Percentiles rank a stretch among this genome's conserved stretches.
These are phyloP conservation scores for Pseudozyma pruni DNA, from an alignment of 1,284 basidiomycete species.

Conservation along the genomic window DNA sequence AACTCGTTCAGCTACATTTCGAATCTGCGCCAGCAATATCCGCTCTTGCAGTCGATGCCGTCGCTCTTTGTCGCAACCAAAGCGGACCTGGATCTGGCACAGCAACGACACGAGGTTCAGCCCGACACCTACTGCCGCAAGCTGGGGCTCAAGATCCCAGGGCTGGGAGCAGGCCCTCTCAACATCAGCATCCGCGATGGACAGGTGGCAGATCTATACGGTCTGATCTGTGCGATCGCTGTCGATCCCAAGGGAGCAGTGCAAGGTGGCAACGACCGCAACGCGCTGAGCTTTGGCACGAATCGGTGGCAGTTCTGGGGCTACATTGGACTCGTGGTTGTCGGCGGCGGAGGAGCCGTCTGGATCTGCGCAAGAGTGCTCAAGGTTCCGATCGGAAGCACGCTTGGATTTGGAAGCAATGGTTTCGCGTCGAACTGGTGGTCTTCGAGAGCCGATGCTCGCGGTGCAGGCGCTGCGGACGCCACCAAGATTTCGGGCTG, in stretches of 20 bases:
- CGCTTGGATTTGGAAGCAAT: slow-evolving; percentile 31
- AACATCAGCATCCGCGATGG: slow-evolving; percentile 75
- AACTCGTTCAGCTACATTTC: slow-evolving; percentile 99
- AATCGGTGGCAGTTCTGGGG: slow-evolving; percentile 46
- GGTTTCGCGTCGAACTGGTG: slow-evolving; percentile 21
- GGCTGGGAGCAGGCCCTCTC: slow-evolving; percentile 60
- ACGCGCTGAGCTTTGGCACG: slow-evolving; percentile 45
- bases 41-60: slow-evolving; percentile 85
- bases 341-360: slow-evolving; percentile 45
- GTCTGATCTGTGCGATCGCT: slow-evolving; percentile 83
- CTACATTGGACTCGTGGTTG: slow-evolving; percentile 41
- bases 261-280: slow-evolving; percentile 45
- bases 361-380: slow-evolving; percentile 43
- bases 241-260: slow-evolving; percentile 62
- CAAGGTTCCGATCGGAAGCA: slow-evolving; percentile 44
- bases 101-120: slow-evolving; percentile 88
- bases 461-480: slow-evolving; percentile 13
- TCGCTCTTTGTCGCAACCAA: slow-evolving; percentile 98
- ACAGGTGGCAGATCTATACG: slow-evolving; percentile 89
- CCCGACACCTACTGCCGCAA: slow-evolving; percentile 83
- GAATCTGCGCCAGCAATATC: slow-evolving; percentile 93
- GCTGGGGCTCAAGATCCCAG: slow-evolving; percentile 61
- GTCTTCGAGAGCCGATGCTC: slow-evolving; percentile 22
- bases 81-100: slow-evolving; percentile 92
- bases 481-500: slow-evolving; percentile 37